Conservation (phyloP, 768 basidiomycete genomes). For the Steccherinum ochraceum region DNA sequence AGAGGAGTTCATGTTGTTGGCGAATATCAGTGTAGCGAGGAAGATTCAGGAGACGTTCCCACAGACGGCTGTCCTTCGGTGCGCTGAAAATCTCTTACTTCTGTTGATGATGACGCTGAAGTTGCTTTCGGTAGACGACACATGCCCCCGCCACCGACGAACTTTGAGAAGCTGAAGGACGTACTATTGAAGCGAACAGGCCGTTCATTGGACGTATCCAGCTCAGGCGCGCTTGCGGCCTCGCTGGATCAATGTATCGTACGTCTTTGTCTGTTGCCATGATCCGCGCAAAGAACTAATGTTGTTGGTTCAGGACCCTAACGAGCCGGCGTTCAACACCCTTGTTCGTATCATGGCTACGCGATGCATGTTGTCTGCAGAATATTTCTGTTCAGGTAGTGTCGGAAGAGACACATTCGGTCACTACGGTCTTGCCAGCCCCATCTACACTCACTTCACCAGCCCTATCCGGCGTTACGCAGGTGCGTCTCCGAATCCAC, state of each 20-base stretch:
- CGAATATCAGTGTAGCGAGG: slow-evolving; percentile 88
- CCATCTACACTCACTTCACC: slow-evolving; percentile 98
- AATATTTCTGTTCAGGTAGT: slow-evolving; percentile 96
- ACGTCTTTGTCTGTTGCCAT: slow-evolving; percentile 21
- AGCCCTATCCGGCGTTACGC: slow-evolving; percentile 97
- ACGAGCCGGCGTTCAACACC: slow-evolving; percentile 90
- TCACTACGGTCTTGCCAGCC: slow-evolving; percentile 95
- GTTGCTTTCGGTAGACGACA: slow-evolving; percentile 55
- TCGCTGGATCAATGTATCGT: slow-evolving; percentile 88
- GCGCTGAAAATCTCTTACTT: background rate
- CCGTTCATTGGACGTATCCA: slow-evolving; percentile 81
- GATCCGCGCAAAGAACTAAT: too few relatives aligned
- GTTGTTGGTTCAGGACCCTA: slow-evolving; percentile 52
- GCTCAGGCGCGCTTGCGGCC: slow-evolving; percentile 81
- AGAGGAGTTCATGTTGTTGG: slow-evolving; percentile 98
- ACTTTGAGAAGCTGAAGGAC: slow-evolving; percentile 95
- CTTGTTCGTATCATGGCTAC: slow-evolving; percentile 99
- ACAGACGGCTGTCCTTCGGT: slow-evolving; percentile 90
- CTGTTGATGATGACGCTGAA: background rate
- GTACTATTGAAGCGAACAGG: slow-evolving; percentile 83
- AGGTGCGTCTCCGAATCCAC: slow-evolving; percentile 35
- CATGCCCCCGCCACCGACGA: slow-evolving; percentile 82
- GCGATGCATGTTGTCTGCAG: slow-evolving; percentile 95
- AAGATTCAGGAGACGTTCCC: slow-evolving; percentile 95
- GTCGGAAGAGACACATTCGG: slow-evolving; percentile 89